A percentile compares a stretch with the other conserved stretches of the same genome.
Conservation (phyloP, 176 grass and related monocot species). For the Hyparrhenia diplandra region DNA sequence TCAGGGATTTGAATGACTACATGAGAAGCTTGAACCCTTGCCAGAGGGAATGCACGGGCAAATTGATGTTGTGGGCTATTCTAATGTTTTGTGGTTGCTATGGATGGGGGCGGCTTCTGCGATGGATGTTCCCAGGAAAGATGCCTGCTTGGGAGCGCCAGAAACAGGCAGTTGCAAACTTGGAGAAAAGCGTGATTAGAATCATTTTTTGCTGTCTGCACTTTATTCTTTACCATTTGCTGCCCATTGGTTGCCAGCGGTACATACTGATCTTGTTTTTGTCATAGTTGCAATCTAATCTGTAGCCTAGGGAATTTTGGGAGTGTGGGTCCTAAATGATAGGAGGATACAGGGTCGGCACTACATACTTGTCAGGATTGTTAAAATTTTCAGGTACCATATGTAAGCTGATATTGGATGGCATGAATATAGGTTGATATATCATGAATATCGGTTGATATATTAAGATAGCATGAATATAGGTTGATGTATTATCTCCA, state of each 20-base stretch:
- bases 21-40: conserved; percentile 76
- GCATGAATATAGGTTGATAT: too few species aligned
- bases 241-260: conserved; percentile 11
- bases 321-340: conserved; percentile 22
- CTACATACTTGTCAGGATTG: not conserved
- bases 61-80: conserved; percentile 83
- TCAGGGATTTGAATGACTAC: conserved; percentile 85
- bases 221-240: conserved; percentile 20
- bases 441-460: too few species aligned
- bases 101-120: conserved; percentile 82
- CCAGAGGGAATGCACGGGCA: conserved; percentile 81
- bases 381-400: conserved; percentile 6
- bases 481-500: too few species aligned
- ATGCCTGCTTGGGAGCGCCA: conserved; percentile 85
- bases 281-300: conserved; percentile 32
- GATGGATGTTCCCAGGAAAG: conserved; percentile 79
- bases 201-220: conserved; percentile 9
- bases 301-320: conserved; percentile 56
- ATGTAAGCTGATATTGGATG: not conserved
- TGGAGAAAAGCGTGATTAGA: conserved; percentile 70
- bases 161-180: conserved; percentile 57
- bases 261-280: conserved; percentile 30
- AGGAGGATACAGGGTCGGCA: conserved; percentile 25
- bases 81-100: conserved; percentile 92
- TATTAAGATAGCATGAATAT: too few species aligned